Evolutionary conservation across 441 rosid genomes (phyloP).

Genomic region (Populus hybrid): DNA sequence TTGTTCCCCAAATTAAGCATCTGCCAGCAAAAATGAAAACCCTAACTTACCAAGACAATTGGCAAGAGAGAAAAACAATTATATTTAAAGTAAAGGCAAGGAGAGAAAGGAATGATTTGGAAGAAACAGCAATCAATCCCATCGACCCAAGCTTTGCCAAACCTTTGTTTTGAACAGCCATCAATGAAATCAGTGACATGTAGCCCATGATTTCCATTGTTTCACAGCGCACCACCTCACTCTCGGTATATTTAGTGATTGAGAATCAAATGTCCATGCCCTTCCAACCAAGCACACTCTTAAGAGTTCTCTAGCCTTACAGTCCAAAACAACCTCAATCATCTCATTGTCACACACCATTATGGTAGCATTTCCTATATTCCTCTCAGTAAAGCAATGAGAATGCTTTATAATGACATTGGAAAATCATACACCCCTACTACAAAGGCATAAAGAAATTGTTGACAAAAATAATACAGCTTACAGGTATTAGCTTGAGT

Average conservation of each 20-base stretch:
- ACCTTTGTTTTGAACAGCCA: neutral
- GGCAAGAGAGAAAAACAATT: no score
- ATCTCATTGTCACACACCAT: neutral
- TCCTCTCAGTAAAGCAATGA: neutral
- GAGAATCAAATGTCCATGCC: neutral
- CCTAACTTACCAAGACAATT: no score
- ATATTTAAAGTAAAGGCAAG: no score
- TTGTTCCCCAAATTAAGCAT: neutral
- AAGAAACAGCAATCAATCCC: neutral
- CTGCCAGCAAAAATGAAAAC: no score
- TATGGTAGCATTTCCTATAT: no score
- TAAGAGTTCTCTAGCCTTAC: neutral
- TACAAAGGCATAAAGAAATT: constrained; percentile 7
- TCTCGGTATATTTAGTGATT: neutral
- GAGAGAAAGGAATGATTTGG: neutral
- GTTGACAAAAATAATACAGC: constrained; percentile 21
- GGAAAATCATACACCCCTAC: neutral
- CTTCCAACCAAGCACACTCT: neutral
- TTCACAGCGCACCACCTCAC: no score
- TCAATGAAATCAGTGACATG: neutral
- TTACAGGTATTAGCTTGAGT: constrained; percentile 91
- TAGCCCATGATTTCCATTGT: neutral
- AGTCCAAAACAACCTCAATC: neutral
- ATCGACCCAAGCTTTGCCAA: neutral
- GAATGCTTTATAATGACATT: neutral